Base-by-base conservation (phyloP, 2,329 filamentous ascomycete species). In the Beauveria brongniartii region DNA sequence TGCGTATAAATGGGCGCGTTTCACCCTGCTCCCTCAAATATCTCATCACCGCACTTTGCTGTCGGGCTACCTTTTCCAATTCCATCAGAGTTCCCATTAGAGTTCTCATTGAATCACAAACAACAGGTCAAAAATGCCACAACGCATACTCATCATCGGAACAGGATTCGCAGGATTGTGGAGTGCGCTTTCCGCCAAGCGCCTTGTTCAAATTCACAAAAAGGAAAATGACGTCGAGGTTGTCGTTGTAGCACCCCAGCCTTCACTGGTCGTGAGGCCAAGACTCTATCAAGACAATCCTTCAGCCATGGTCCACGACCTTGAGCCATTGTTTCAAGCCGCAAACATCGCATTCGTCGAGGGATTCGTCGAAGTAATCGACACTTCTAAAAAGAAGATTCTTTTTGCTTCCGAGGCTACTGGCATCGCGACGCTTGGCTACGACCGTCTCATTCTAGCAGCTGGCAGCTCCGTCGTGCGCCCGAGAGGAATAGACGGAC, bases 91-190 rank as follows among this genome's bases (percentile, higher is more conserved):
- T 22, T 41, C 10, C 1, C 4, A 18, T 26, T 12, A 20, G n/a
- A 26, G 24, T n/a, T 5, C 10, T 24, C n/a, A 22, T 34, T n/a
- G 0, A 22, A 2, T 28, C 14, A 14, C 22, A 16, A 10, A 30
- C 12, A 22, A 18, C 18, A 37, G 14, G 12, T 12, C 16, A 24
- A 48, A 3, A n/a, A 61, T 56, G 53, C 4, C 46, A 14, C 12
- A 47, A 18, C 51, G 59, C n/a, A 65, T 67, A 18, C 43, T 67
- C 37, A 63, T 69, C 8, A 53, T 74, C 34, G 72, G 73, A 3
- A 63, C 72, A n/a, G 72, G 73, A 0, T 74, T 75, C 51, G 70
- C 71, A 24, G 73, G 73, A 10, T 55, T 74, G 2, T 73, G 71
- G 71, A 74, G 72, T 41, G 74, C 73, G 7, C 65, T 75, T 1